phyloP scores from a whole-genome alignment of 106 monocot species.

The Dactylorhiza incarnata region DNA sequence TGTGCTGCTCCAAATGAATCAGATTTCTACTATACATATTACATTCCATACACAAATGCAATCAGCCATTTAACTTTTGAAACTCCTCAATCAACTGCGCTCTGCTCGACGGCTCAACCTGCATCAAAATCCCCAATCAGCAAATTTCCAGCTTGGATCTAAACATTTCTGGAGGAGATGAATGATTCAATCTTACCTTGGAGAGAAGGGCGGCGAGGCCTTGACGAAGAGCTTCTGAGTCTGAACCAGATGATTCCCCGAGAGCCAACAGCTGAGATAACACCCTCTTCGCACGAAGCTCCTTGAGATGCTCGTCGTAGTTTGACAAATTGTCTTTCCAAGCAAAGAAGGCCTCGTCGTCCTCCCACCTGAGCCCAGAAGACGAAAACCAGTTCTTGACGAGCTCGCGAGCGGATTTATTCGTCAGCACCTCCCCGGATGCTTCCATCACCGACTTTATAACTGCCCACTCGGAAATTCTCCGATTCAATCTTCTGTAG shows the following conservation, averaged over 20 bases:
- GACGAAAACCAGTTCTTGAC: constrained; percentile 72
- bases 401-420: constrained; percentile 45
- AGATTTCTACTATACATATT: not conserved
- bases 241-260: constrained; percentile 46
- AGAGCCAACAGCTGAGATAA: constrained; percentile 30
- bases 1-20: not conserved
- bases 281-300: constrained; percentile 53
- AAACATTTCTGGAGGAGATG: not conserved
- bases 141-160: not conserved
- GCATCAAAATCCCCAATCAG: constrained; percentile 16
- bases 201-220: constrained; percentile 57
- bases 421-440: constrained; percentile 51
- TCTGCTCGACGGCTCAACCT: constrained; percentile 69
- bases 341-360: constrained; percentile 72
- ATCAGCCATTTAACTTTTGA: constrained; percentile 31
- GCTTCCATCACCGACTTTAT: constrained; percentile 49
- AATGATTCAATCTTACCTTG: constrained; percentile 40
- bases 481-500: constrained; percentile 73
- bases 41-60: not conserved
- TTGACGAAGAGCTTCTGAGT: constrained; percentile 61
- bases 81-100: constrained; percentile 52
- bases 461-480: constrained; percentile 56
- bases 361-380: constrained; percentile 39
- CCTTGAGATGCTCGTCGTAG: constrained; percentile 59
- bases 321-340: constrained; percentile 64